These are phyloP conservation scores for Claviceps spartinae DNA, from an alignment of 2,329 filamentous ascomycete species.

Conservation along the genomic window DNA sequence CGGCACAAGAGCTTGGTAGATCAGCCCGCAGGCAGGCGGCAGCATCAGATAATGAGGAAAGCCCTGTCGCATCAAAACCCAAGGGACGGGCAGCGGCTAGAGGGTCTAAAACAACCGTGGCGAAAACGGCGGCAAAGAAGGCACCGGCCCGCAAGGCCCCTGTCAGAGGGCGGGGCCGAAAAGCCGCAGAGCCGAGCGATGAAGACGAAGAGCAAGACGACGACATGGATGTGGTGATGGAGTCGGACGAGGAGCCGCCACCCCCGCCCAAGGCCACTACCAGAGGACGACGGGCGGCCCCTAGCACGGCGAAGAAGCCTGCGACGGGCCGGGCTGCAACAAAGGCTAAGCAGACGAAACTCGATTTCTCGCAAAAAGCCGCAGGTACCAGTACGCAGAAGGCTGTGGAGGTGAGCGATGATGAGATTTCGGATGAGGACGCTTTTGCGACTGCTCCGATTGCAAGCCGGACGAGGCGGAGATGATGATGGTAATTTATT, in stretches of 20 bases:
- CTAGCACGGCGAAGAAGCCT: conserved; percentile 14
- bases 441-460: conserved; percentile 40
- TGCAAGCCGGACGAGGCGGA: conserved; percentile 19
- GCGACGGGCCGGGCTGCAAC: conserved; percentile 10
- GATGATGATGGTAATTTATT: conserved; percentile 8
- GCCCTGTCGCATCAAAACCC: conserved; percentile 19
- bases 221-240: conserved; percentile 38
- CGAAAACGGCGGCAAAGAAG: conserved; percentile 23
- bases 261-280: conserved; percentile 22
- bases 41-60: conserved; percentile 11
- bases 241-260: conserved; percentile 35
- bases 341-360: conserved; percentile 19
- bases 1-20: conserved; percentile 5
- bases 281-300: conserved; percentile 11
- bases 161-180: conserved; percentile 26
- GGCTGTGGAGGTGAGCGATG: conserved; percentile 48
- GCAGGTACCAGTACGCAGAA: conserved; percentile 28
- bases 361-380: conserved; percentile 25
- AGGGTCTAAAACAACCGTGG: conserved; percentile 16
- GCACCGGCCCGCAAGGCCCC: conserved; percentile 33
- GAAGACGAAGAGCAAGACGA: conserved; percentile 32
- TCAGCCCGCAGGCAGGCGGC: conserved; percentile 12
- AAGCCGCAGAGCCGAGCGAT: conserved; percentile 18
- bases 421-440: conserved; percentile 51
- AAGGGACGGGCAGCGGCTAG: conserved; percentile 16